Base-by-base conservation (phyloP, 2,329 filamentous ascomycete species). In the Colletotrichum higginsianum region DNA sequence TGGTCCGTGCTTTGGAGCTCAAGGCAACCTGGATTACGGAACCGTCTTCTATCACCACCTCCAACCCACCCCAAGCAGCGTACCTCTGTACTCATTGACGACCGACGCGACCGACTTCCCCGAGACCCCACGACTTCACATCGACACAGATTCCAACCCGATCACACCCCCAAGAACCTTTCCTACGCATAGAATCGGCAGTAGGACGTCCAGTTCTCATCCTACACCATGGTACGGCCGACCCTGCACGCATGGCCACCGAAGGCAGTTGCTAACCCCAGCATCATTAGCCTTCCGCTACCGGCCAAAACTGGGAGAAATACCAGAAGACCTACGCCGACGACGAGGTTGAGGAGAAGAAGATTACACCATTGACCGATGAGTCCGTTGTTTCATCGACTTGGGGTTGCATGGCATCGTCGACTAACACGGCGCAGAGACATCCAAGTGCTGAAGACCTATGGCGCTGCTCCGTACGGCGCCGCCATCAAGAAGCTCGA, bases 361-460 rank as follows among this genome's bases (percentile, higher is more conserved):
- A 99, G 91, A 99, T 99, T 81, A 96, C 95, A 72, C 96, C 96
- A 76, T 87, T 99, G 74, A 93, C 95, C 77, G 96, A 98, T 86
- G 96, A 98, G 96, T 98, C 89, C 76, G 93, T 86, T 58, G 52
- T 74, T 61, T 66, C 64, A 42, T 77, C 82, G 84, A 78, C 35
- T 42, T 12, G 47, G 18, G 13, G 38, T 52, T 61, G 18, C 53
- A 18, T 18, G n/a, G 60, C n/a, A 44, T 26, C 50, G 16, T 47
- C 61, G 35, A 73, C 74, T 68, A 62, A 74, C 77, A 78, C 73
- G 77, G 50, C 60, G 40, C 75, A 98, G 96, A 87, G 96, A 99
- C 87, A 99, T 99, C 79, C 95, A 98, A 86, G 96, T 99, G 76
- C 91, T 99, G 78, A 99, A 98, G 88, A 99, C 96, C 74, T 99